Evolutionary conservation across 306 rosid genomes (phyloP).

Genomic region (Trichosanthes truncata): DNA sequence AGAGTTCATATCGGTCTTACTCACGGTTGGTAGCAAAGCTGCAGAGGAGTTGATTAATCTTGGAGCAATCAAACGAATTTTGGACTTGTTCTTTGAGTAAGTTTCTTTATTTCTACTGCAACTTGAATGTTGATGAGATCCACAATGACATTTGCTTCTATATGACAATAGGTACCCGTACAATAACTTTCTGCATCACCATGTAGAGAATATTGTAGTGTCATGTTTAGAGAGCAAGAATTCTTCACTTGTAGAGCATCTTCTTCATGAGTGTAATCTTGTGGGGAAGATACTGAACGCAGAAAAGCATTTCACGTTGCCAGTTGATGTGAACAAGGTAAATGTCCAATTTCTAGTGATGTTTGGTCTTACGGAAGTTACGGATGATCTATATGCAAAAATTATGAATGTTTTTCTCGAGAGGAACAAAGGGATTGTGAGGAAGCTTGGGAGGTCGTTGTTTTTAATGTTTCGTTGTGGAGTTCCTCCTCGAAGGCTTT

Average conservation of each 20-base stretch:
- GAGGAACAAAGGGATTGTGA: not conserved
- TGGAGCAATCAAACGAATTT: slow-evolving; percentile 76
- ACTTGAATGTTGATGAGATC: slow-evolving; percentile 11
- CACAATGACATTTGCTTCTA: slow-evolving; percentile 23
- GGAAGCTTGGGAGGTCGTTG: not conserved
- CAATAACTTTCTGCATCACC: slow-evolving; percentile 95
- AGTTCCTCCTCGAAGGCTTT: not conserved
- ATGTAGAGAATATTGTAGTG: slow-evolving; percentile 60
- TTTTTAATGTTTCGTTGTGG: not conserved
- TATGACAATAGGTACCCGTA: slow-evolving; percentile 66
- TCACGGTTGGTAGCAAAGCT: slow-evolving; percentile 77
- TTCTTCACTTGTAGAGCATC: slow-evolving; percentile 58
- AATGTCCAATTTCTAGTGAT: not conserved
- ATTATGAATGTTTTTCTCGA: not conserved
- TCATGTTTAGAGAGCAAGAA: slow-evolving; percentile 91
- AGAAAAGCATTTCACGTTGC: slow-evolving; percentile 55
- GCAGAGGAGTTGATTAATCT: slow-evolving; percentile 78
- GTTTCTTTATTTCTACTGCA: slow-evolving; percentile 22
- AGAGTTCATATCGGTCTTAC: slow-evolving; percentile 81
- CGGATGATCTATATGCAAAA: not conserved
- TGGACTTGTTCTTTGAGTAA: slow-evolving; percentile 84
- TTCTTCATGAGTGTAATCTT: slow-evolving; percentile 69
- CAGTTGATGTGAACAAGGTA: slow-evolving; percentile 58
- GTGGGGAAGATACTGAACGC: slow-evolving; percentile 66
- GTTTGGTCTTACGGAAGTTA: not conserved